Base-by-base conservation (phyloP, 2,329 filamentous ascomycete genomes). In the Scytalidium lignicola region DNA sequence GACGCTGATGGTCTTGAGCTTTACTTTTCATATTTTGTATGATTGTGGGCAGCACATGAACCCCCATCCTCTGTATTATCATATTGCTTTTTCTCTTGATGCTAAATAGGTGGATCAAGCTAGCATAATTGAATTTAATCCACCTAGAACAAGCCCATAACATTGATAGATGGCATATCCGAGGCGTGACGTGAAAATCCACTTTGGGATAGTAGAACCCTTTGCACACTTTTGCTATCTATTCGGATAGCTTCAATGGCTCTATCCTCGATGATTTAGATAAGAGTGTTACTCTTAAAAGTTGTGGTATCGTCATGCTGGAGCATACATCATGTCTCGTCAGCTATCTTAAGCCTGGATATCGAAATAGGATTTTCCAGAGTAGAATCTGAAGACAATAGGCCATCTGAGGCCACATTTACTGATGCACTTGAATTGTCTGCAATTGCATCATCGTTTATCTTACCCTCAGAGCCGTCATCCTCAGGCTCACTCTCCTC, bases 401-500 rank as follows among this genome's bases (percentile, higher is more conserved):
- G 12, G 7, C 15, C 32, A 13, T 37, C 8, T 17, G 32, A n/a
- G 15, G n/a, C 32, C 15, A 13, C 15, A 37, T 37, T 13, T 37
- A 8, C 23, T 26, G 23, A 26, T 26, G 23, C n/a, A 37, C n/a
- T 5, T 15, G 15, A 13, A 37, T 5, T 8, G 15, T 37, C 52
- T 40, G 57, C 58, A 3, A 52, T 53, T 1, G 49, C 51, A 2
- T 59, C 60, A 0, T 55, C 61, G 2, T 65, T 58, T 1, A 55
- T 59, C 1, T 63, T 65, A 2, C 62, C 63, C 2, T 67, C 67
- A 2, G 5, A 6, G 6, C 62, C 60, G 2, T 66, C 63, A 3
- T 37, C 15, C 1, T 63, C 61, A 4, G 63, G 59, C 12, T 59
- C 58, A 7, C 63, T 65, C 19, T 66, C 68, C 1, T 67, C 65